A percentile compares a stretch with the other conserved stretches of the same genome.
phyloP scores from a whole-genome alignment of 192 early-diverging fungal species.

The Neocallimastix lanati region DNA sequence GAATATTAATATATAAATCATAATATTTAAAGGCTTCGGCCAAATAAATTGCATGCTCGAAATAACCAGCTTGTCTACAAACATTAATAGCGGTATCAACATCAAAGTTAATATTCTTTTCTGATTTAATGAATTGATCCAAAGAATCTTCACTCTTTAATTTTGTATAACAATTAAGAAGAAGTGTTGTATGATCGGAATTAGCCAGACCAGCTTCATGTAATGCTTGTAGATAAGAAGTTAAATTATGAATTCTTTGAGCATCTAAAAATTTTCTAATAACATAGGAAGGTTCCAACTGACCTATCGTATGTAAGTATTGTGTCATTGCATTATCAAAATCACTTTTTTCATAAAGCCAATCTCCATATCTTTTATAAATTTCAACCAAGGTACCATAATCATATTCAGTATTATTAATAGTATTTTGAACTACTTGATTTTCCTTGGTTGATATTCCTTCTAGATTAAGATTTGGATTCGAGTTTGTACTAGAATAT shows the following conservation, averaged over 20 bases:
- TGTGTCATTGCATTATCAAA: conserved; percentile 81
- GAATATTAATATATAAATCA: conserved; percentile 70
- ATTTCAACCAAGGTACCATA: conserved; percentile 74
- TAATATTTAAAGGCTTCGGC: conserved; percentile 66
- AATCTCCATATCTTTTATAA: conserved; percentile 84
- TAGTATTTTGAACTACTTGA: not conserved
- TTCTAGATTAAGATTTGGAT: conserved; percentile 1
- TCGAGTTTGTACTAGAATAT: not conserved
- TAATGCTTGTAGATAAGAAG: conserved; percentile 72
- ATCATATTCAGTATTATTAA: conserved; percentile 61
- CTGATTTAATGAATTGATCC: conserved; percentile 63
- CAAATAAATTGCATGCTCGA: conserved; percentile 76
- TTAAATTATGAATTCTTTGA: conserved; percentile 75
- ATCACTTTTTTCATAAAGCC: conserved; percentile 75
- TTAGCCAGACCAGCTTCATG: conserved; percentile 75
- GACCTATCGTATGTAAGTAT: conserved; percentile 77
- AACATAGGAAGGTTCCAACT: conserved; percentile 87
- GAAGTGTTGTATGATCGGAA: conserved; percentile 83
- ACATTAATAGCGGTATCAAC: conserved; percentile 86
- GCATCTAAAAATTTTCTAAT: conserved; percentile 94
- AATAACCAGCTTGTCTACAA: conserved; percentile 77
- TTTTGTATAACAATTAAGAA: conserved; percentile 96
- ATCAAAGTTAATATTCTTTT: conserved; percentile 48
- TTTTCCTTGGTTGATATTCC: not conserved
- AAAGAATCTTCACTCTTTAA: conserved; percentile 68